Conservation (phyloP, 1,284 basidiomycete species). For the Naganishia albida region DNA sequence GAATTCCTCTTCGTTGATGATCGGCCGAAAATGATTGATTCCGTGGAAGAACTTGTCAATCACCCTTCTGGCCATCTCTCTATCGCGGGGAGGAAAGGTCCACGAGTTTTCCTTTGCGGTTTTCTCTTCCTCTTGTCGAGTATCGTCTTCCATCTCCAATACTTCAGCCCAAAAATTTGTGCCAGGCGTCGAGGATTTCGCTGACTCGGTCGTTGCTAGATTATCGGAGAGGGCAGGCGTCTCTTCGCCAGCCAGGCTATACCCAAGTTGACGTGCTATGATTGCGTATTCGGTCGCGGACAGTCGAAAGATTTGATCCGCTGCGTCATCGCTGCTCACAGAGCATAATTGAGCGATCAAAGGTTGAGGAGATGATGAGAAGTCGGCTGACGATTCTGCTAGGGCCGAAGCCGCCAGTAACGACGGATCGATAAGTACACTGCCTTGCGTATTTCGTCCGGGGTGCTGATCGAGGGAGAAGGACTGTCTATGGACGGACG, state of each 20-base stretch:
- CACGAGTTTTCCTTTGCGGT: neutral
- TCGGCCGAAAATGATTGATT: constrained; percentile 11
- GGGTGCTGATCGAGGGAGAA: too few relatives aligned
- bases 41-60: constrained; percentile 19
- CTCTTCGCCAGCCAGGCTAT: constrained; percentile 1
- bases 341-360: constrained; percentile 3
- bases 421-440: too few relatives aligned
- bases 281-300: neutral
- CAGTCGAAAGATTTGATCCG: constrained; percentile 2
- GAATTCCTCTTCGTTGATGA: constrained; percentile 7
- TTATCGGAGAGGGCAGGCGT: neutral
- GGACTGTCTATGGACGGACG: too few relatives aligned
- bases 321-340: neutral
- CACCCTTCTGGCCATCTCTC: constrained; percentile 24
- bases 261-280: constrained; percentile 13
- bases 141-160: constrained; percentile 4
- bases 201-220: neutral
- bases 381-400: too few relatives aligned
- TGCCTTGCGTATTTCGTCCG: too few relatives aligned
- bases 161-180: constrained; percentile 12
- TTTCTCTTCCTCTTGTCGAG: constrained; percentile 5
- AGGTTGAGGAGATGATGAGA: constrained; percentile 4
- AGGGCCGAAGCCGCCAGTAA: too few relatives aligned
- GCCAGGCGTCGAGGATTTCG: neutral
- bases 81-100: constrained; percentile 10